Evolutionary conservation across 306 rosid species (phyloP), one percentile per base, ranked within the genome.

Genomic region (Dalbergia cultrata): DNA sequence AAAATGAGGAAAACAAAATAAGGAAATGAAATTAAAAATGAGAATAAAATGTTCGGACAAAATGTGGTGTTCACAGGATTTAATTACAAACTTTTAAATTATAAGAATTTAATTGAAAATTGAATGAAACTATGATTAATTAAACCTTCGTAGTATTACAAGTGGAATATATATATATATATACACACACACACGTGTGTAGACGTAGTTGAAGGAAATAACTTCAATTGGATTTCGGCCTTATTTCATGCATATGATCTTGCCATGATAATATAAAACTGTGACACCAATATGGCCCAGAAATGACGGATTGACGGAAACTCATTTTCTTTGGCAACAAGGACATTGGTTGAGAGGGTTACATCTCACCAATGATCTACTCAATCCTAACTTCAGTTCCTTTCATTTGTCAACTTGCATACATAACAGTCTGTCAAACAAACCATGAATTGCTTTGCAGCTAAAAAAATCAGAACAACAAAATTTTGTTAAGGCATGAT

Each of bases 321-420:
- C 22, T 64, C 0, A 52, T 16, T 87, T 80, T 80, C 86, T 83
- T 88, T 64, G 74, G 50, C 56, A 83, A 57, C 73, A 86, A 88
- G 89, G 47, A 69, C 78, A 81, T 74, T 81, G 71, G 86, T 83
- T 86, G 91, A 83, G 80, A 83, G 72, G 34, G 75, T 10, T 67
- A 81, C 91, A 83, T 83, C 17, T 39, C 56, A 79, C 79, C 85
- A 76, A 77, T 80, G 69, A 65, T 68, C 18, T 4, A 3, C 22
- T 59, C 50, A 60, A 18, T 35, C 35, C n/a, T 78, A n/a, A 59
- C 10, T 66, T 60, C 49, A 62, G 47, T 80, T 72, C 74, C 68
- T 72, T 66, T 67, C 74, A 54, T 44, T 80, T 83, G 65, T 44
- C 77, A 67, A 44, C 50, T 67, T 61, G 45, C 45, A 83, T n/a